Percentiles rank a stretch among this genome's conserved stretches.
phyloP scores from a whole-genome alignment of 805 yeast species.

The Monosporozyma aquatica region DNA sequence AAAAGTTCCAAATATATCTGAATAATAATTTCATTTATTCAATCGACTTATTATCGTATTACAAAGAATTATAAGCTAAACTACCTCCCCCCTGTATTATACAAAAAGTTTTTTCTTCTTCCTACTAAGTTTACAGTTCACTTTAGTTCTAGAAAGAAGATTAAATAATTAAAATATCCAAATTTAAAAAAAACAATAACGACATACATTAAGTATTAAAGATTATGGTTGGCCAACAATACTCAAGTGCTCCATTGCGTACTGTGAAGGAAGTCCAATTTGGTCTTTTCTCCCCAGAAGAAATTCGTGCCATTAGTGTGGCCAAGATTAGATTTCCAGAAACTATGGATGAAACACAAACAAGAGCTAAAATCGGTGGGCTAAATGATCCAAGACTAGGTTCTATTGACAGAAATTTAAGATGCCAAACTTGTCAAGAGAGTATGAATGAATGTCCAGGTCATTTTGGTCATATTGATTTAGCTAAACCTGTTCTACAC shows the following conservation, averaged over 20 bases:
- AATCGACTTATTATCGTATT: no score
- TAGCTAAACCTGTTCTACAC: constrained; percentile 97
- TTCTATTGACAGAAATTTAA: constrained; percentile 91
- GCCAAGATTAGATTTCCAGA: constrained; percentile 98
- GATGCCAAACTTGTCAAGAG: constrained; percentile 98
- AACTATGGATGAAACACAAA: constrained; percentile 97
- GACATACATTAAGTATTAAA: constrained; percentile 5
- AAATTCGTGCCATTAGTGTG: constrained; percentile 91
- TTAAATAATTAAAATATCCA: constrained; percentile 2
- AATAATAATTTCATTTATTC: no score
- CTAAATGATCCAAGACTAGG: constrained; percentile 95
- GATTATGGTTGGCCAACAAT: constrained; percentile 62
- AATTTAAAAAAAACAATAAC: no score
- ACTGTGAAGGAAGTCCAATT: constrained; percentile 97
- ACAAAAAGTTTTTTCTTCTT: background rate
- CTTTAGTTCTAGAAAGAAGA: no score
- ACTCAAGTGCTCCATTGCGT: constrained; percentile 97
- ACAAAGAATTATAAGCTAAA: background rate
- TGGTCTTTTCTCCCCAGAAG: constrained; percentile 96
- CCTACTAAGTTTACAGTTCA: no score
- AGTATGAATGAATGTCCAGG: constrained; percentile 99
- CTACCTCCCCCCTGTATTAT: background rate
- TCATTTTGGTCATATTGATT: constrained; percentile 96
- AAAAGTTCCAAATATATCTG: no score
- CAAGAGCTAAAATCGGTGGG: constrained; percentile 94